A percentile compares a stretch with the other conserved stretches of the same genome.
Evolutionary conservation across 768 basidiomycete genomes (phyloP).

Genomic region (Collybia mongolica): DNA sequence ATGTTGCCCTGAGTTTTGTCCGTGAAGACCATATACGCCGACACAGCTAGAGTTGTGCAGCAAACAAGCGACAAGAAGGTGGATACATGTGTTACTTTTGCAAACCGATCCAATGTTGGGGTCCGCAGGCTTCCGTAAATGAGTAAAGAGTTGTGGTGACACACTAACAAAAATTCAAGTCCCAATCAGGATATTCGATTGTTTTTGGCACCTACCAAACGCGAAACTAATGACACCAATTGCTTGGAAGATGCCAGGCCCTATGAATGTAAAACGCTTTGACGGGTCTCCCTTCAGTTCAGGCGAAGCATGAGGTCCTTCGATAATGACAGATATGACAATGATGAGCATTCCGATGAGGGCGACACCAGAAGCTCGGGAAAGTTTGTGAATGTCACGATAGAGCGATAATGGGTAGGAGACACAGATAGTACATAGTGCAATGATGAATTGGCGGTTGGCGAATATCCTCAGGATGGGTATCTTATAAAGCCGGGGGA

Average conservation of each 20-base stretch:
- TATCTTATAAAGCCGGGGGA: slow-evolving; percentile 65
- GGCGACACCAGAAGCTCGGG: slow-evolving; percentile 89
- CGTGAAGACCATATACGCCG: slow-evolving; percentile 87
- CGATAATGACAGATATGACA: slow-evolving; percentile 78
- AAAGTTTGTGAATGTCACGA: slow-evolving; percentile 96
- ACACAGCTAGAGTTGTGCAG: slow-evolving; percentile 82
- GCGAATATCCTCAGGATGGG: slow-evolving; percentile 77
- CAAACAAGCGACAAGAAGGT: slow-evolving; percentile 81
- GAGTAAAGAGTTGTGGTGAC: slow-evolving; percentile 95
- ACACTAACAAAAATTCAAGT: slow-evolving; percentile 46
- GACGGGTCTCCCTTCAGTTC: slow-evolving; percentile 77
- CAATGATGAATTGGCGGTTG: slow-evolving; percentile 88
- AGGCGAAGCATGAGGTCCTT: slow-evolving; percentile 72
- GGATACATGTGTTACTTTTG: slow-evolving; percentile 89
- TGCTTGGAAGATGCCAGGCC: slow-evolving; percentile 86
- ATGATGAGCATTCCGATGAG: slow-evolving; percentile 94
- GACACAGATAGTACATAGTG: slow-evolving; percentile 80
- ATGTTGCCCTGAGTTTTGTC: slow-evolving; percentile 95
- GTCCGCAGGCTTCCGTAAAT: slow-evolving; percentile 93
- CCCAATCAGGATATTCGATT: neutral
- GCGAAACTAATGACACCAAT: slow-evolving; percentile 98
- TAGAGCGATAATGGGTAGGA: slow-evolving; percentile 96
- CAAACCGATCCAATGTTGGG: slow-evolving; percentile 93
- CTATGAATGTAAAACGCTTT: slow-evolving; percentile 72
- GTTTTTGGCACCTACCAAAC: slow-evolving; percentile 45